phyloP scores from a whole-genome alignment of 2,329 filamentous ascomycete species.

The Byssochlamys sp. region DNA sequence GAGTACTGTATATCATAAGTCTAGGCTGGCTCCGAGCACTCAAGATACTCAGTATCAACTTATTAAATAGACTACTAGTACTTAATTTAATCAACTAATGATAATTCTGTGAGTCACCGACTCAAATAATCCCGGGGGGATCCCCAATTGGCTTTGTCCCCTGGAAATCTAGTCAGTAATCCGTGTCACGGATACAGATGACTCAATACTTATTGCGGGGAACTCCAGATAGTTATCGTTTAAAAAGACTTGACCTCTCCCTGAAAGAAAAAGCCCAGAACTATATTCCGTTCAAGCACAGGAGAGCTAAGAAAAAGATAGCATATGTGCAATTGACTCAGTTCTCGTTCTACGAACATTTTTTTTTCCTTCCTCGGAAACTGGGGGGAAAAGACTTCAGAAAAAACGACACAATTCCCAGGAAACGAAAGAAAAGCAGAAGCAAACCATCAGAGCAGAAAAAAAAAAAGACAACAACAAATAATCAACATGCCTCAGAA shows the following conservation, averaged over 20 bases:
- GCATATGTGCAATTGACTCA: background rate
- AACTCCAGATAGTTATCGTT: background rate
- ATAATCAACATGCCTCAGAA: slow-evolving; percentile 16
- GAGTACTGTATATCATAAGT: too few relatives aligned
- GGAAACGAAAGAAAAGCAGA: background rate
- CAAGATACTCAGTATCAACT: too few relatives aligned
- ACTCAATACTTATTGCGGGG: background rate
- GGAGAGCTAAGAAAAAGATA: background rate
- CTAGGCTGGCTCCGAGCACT: too few relatives aligned
- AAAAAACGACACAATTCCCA: too few relatives aligned
- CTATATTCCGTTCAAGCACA: background rate
- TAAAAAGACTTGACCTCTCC: background rate
- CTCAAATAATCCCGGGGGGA: background rate
- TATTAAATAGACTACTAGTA: too few relatives aligned
- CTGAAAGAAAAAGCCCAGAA: background rate
- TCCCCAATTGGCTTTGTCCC: background rate
- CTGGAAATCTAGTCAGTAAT: background rate
- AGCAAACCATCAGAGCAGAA: background rate
- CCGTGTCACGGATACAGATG: background rate
- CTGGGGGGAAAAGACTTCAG: background rate
- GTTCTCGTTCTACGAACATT: background rate
- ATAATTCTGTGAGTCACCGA: background rate
- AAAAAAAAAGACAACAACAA: background rate
- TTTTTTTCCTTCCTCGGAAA: background rate
- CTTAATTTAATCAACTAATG: background rate